phyloP scores from a whole-genome alignment of 148 eudicot genomes.

The Cornus kousa region DNA sequence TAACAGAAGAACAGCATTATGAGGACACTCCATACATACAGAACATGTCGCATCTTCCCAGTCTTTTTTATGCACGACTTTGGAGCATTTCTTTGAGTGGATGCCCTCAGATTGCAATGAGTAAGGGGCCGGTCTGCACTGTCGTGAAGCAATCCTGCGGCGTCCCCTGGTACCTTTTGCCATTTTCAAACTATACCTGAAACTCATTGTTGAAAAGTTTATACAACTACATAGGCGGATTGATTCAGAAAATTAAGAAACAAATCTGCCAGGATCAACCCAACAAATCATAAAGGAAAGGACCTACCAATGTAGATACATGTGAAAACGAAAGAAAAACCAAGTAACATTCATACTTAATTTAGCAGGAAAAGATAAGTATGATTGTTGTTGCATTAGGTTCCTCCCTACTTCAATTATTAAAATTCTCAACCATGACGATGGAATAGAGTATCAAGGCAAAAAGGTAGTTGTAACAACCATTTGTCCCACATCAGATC shows the following conservation, averaged over 20 bases:
- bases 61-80: conserved; percentile 35
- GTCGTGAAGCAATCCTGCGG: conserved; percentile 53
- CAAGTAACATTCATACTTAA: neutral
- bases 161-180: conserved; percentile 58
- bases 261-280: neutral
- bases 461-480: too few relatives aligned
- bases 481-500: too few relatives aligned
- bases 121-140: conserved; percentile 50
- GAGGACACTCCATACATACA: conserved; percentile 72
- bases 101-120: conserved; percentile 21
- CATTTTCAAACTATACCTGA: conserved; percentile 34
- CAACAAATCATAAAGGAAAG: neutral
- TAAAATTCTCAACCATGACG: neutral
- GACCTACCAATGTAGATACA: neutral
- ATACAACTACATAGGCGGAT: neutral
- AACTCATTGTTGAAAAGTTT: neutral
- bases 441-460: neutral
- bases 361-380: neutral
- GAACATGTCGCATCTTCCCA: conserved; percentile 66
- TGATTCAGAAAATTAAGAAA: neutral
- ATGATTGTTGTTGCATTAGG: neutral
- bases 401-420: neutral
- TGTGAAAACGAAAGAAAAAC: neutral
- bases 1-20: conserved; percentile 66
- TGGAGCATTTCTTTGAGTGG: conserved; percentile 29